A percentile compares a stretch with the other conserved stretches of the same genome.
Evolutionary conservation across 345 rosid genomes (phyloP).

Genomic region (Dipteronia sinensis): DNA sequence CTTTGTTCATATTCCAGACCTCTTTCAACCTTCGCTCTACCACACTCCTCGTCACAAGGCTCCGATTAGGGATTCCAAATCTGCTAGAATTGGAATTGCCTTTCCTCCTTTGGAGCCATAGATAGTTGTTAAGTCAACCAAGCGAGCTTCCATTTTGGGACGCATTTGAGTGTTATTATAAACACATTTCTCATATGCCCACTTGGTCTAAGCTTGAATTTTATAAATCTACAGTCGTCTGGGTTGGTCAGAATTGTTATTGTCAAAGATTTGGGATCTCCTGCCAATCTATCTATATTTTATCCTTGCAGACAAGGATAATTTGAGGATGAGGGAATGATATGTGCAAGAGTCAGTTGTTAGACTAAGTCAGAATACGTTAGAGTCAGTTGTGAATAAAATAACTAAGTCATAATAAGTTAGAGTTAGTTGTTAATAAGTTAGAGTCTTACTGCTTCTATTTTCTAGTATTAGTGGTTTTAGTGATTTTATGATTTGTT

Average conservation of each 20-base stretch:
- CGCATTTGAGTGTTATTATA: constrained; percentile 75
- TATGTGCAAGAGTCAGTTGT: no score
- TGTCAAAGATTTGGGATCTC: no score
- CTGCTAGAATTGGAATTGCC: constrained; percentile 61
- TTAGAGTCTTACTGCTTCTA: no score
- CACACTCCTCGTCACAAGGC: constrained; percentile 64
- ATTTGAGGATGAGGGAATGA: no score
- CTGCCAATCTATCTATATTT: no score
- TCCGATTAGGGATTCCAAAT: constrained; percentile 17
- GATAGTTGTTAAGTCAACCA: constrained; percentile 78
- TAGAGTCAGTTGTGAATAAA: no score
- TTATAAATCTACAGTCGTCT: constrained; percentile 56
- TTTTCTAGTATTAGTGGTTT: no score
- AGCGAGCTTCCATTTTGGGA: constrained; percentile 70
- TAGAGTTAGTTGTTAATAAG: no score
- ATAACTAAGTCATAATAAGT: no score
- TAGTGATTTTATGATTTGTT: no score
- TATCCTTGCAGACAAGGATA: no score
- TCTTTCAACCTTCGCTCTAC: constrained; percentile 89
- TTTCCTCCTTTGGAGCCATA: constrained; percentile 75
- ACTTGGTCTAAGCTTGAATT: constrained; percentile 86
- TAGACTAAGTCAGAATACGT: no score
- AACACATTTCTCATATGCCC: constrained; percentile 85
- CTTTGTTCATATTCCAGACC: constrained; percentile 77
- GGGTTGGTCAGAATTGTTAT: constrained; percentile 91